Evolutionary conservation across 2,329 filamentous ascomycete species (phyloP).

Genomic region (Calonectria naviculata): DNA sequence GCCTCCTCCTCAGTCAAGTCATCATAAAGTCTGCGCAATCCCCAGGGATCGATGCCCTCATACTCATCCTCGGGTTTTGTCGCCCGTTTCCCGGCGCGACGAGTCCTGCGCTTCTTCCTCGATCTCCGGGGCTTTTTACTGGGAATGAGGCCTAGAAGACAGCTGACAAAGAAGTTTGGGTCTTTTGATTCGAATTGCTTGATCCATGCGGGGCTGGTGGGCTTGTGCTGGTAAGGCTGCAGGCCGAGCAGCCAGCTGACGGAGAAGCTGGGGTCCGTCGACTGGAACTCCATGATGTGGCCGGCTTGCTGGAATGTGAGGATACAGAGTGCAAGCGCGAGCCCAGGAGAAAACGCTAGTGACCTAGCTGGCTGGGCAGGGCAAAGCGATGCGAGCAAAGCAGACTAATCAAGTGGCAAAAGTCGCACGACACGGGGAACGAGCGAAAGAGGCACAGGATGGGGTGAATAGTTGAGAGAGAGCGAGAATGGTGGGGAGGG

Average conservation of each 20-base stretch:
- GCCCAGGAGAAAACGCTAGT: slow-evolving; percentile 23
- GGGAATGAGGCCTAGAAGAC: slow-evolving; percentile 41
- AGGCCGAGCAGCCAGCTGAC: slow-evolving; percentile 44
- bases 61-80: slow-evolving; percentile 11
- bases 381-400: slow-evolving; percentile 9
- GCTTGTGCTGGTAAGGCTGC: slow-evolving; percentile 33
- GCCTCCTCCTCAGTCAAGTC: slow-evolving; percentile 35
- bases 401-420: background rate
- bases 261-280: slow-evolving; percentile 40
- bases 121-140: slow-evolving; percentile 32
- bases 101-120: slow-evolving; percentile 34
- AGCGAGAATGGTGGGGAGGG: background rate
- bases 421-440: slow-evolving; percentile 13
- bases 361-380: slow-evolving; percentile 15
- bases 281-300: slow-evolving; percentile 41
- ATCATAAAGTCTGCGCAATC: slow-evolving; percentile 37
- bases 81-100: slow-evolving; percentile 24
- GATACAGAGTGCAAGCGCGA: slow-evolving; percentile 27
- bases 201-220: slow-evolving; percentile 39
- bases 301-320: slow-evolving; percentile 34
- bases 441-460: slow-evolving; percentile 5
- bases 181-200: slow-evolving; percentile 39
- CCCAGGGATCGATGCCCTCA: slow-evolving; percentile 28
- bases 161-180: slow-evolving; percentile 43
- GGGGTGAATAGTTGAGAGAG: background rate